Evolutionary conservation across 2,329 filamentous ascomycete species (phyloP), one percentile per base, ranked within the genome.

Genomic region (Pseudogymnoascus sp.): DNA sequence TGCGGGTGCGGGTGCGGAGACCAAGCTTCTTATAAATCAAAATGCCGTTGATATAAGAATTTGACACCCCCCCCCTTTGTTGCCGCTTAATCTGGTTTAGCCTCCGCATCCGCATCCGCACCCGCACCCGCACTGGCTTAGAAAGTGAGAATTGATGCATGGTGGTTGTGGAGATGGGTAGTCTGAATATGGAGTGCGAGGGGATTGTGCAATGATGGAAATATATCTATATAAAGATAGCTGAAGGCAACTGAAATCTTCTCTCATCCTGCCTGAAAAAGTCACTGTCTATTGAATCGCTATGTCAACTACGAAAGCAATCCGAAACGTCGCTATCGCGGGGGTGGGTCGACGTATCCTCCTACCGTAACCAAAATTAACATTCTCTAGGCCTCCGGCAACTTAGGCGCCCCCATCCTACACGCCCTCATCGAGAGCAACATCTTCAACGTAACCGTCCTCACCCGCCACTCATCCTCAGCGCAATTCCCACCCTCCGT

Each of bases 381-480:
- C 13, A 46, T 15, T 15, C 5, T 13, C 4, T 13, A 53, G 46
- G 70, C 66, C 23, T 63, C 68, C 9, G 72, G 71, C 40, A 19
- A 38, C 31, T 19, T 72, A 1, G 72, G 71, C 17, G 21, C 46
- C 19, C 65, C 68, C 6, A 59, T 71, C 15, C 65, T 72, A 19
- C 60, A 67, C 13, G 66, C 62, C 3, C 56, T 73, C 35, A 4
- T 71, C 31, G 59, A 67, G 2, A 70, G 69, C 9, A 65, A 65
- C 11, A 67, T 67, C 44, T 73, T 83, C 75, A 77, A 77, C 59
- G 72, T 82, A 56, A 79, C 79, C 17, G 75, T 83, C 17, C 75
- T 85, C 59, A 77, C 78, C 19, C 80, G 82, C 26, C 64, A 70
- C 29, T 71, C 74, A 44, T 81, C 79, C 3, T 56, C 59, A 4